These are phyloP conservation scores for Coemansia sp. DNA, from an alignment of 192 early-diverging fungal genomes.

Conservation along the genomic window DNA sequence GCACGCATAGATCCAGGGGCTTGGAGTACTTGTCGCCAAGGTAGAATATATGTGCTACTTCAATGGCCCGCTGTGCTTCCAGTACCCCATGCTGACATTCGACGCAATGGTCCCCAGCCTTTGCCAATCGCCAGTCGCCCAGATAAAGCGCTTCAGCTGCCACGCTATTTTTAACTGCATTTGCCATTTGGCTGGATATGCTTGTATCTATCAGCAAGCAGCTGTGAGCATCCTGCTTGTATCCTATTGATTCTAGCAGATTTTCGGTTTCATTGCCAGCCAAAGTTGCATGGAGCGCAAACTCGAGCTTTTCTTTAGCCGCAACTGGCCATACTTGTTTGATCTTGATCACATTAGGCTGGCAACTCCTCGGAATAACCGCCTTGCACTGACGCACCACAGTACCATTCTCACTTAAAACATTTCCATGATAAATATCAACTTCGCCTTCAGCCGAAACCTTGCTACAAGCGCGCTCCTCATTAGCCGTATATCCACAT, in stretches of 20 bases:
- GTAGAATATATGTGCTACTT: constrained; percentile 87
- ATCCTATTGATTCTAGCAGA: not conserved
- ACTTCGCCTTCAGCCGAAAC: not conserved
- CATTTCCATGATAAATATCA: constrained; percentile 1
- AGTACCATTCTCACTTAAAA: not conserved
- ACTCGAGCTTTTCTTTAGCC: not conserved
- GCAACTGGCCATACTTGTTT: constrained; percentile 15
- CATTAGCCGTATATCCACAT: constrained; percentile 86
- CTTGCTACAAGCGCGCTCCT: constrained; percentile 63
- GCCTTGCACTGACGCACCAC: constrained; percentile 7
- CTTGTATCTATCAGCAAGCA: not conserved
- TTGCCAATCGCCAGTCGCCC: constrained; percentile 44
- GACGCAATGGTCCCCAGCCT: constrained; percentile 29
- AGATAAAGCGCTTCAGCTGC: not conserved
- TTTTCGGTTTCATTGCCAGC: not conserved
- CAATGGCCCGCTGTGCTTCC: constrained; percentile 58
- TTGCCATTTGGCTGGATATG: not conserved
- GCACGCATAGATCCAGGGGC: constrained; percentile 61
- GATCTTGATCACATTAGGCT: constrained; percentile 35
- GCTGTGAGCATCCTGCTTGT: not conserved
- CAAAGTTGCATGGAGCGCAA: not conserved
- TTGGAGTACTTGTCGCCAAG: constrained; percentile 86
- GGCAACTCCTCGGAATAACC: constrained; percentile 17
- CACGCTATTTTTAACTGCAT: not conserved
- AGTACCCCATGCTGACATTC: constrained; percentile 21